A percentile compares a stretch with the other conserved stretches of the same genome.
phyloP scores from a whole-genome alignment of 352 stramenopile genomes.

The Phytophthora uliginosa region DNA sequence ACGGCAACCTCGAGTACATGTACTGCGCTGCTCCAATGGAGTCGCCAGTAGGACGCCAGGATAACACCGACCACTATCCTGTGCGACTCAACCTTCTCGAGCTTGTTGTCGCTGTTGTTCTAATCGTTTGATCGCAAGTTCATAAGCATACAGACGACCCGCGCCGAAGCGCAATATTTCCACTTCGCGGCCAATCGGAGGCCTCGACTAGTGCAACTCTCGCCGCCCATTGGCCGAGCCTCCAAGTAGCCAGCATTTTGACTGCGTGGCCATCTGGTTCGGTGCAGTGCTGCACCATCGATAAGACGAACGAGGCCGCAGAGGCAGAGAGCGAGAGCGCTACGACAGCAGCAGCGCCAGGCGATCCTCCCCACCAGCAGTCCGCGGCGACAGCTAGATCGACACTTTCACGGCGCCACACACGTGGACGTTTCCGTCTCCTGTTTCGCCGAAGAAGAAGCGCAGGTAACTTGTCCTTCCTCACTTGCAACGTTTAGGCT shows the following conservation, averaged over 20 bases:
- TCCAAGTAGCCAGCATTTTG: conserved; percentile 24
- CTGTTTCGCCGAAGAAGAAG: conserved; percentile 10
- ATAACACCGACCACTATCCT: neutral
- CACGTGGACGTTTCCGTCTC: conserved; percentile 18
- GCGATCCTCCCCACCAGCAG: conserved; percentile 8
- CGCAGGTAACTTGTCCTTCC: conserved; percentile 3
- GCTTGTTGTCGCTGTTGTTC: conserved; percentile 15
- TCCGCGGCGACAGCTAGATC: conserved; percentile 13
- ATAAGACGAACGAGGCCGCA: conserved; percentile 29
- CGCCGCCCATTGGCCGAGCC: conserved; percentile 7
- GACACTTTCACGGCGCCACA: conserved; percentile 22
- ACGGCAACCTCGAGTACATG: neutral
- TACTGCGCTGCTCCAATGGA: too few species aligned
- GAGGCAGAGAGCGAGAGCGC: conserved; percentile 30
- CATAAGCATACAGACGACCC: conserved; percentile 21
- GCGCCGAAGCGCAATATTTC: conserved; percentile 11
- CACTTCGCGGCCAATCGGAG: conserved; percentile 4
- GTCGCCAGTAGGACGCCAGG: conserved; percentile 4
- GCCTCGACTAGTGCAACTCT: conserved; percentile 16
- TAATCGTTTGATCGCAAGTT: conserved; percentile 40
- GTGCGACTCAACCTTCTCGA: neutral
- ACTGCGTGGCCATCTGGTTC: conserved; percentile 30
- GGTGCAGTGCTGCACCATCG: conserved; percentile 22
- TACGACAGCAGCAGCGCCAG: conserved; percentile 18
- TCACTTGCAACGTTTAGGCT: neutral